These are phyloP conservation scores for Spergularia marina DNA, from an alignment of 148 eudicot species.

Conservation along the genomic window DNA sequence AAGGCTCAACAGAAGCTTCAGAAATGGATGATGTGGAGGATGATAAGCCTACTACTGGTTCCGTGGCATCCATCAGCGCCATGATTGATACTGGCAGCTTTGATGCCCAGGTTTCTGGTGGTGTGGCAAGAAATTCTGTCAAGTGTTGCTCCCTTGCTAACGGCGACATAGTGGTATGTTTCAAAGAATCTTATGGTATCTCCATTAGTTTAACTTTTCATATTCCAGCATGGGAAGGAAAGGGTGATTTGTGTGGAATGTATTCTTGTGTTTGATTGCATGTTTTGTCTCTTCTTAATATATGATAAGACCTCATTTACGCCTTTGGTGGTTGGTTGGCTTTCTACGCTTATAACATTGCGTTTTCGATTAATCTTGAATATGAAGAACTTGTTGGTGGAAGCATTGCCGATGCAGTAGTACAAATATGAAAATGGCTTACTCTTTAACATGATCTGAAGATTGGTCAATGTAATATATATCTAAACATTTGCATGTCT, in stretches of 20 bases:
- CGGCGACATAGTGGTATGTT: conserved; percentile 99
- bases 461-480: neutral
- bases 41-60: conserved; percentile 23
- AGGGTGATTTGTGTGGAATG: neutral
- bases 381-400: neutral
- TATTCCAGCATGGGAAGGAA: neutral
- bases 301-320: neutral
- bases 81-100: conserved; percentile 65
- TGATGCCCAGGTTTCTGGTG: conserved; percentile 77
- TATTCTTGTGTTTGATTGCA: neutral
- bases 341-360: neutral
- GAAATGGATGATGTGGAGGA: conserved; percentile 31
- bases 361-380: neutral
- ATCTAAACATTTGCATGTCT: no score
- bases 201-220: conserved; percentile 4
- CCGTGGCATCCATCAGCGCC: conserved; percentile 41
- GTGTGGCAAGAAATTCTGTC: conserved; percentile 79
- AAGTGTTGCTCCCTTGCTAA: conserved; percentile 76
- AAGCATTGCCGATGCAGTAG: neutral
- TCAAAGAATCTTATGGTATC: conserved; percentile 27
- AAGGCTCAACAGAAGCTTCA: conserved; percentile 40
- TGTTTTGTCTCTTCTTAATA: neutral
- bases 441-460: neutral
- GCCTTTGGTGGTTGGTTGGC: conserved; percentile 1
- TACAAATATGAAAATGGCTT: neutral